These are phyloP conservation scores for Penicillium pulvis DNA, from an alignment of 495 filamentous ascomycete genomes.

Conservation along the genomic window DNA sequence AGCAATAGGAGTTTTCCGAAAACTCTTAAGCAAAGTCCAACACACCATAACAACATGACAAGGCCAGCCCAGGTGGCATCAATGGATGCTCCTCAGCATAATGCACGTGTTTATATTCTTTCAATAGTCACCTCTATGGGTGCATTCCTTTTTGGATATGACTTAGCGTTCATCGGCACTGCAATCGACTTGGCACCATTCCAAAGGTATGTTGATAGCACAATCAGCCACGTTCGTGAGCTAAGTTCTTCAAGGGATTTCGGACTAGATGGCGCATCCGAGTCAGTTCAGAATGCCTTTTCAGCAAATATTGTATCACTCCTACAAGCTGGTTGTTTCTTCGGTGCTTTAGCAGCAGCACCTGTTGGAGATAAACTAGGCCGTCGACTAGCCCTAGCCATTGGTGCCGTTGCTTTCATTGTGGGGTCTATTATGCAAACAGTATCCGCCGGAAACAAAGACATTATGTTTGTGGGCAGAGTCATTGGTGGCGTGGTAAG, in stretches of 20 bases:
- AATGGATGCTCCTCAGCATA: conserved; percentile 1
- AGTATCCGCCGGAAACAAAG: conserved; percentile 15
- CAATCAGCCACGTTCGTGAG: not conserved
- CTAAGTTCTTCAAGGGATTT: conserved; percentile 1
- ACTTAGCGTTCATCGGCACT: conserved; percentile 26
- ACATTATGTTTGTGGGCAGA: not conserved
- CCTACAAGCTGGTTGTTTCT: conserved; percentile 55
- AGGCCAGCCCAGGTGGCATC: not conserved
- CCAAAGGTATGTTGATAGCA: not conserved
- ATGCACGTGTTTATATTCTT: conserved; percentile 21
- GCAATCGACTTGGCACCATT: conserved; percentile 18
- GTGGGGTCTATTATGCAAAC: conserved; percentile 52
- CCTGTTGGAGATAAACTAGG: conserved; percentile 47
- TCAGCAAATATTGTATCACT: conserved; percentile 61
- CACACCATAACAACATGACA: not conserved
- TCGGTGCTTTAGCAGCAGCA: conserved; percentile 37
- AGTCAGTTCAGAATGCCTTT: conserved; percentile 29
- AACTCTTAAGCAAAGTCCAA: not conserved
- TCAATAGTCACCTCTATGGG: conserved; percentile 24
- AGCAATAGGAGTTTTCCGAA: not conserved
- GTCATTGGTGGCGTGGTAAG: not conserved
- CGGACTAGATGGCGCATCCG: conserved; percentile 11
- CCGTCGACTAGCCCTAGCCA: conserved; percentile 47
- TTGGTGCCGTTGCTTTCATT: conserved; percentile 53
- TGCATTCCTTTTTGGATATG: conserved; percentile 20